Evolutionary conservation across 495 filamentous ascomycete genomes (phyloP).

Genomic region (Aspergillus sclerotiicarbonarius): DNA sequence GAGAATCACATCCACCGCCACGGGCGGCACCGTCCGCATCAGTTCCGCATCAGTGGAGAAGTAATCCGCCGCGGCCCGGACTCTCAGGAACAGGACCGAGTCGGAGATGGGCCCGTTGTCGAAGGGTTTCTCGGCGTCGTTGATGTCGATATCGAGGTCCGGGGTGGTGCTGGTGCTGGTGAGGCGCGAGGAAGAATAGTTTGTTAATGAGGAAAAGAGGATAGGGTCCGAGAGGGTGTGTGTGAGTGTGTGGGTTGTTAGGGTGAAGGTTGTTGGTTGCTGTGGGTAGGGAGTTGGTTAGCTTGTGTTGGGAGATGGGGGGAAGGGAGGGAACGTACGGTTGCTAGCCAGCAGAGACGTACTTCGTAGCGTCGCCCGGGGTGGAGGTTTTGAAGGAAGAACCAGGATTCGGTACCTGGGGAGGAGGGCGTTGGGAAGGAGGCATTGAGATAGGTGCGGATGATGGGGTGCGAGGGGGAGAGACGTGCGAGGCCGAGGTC

Average conservation of each 20-base stretch:
- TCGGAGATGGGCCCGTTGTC: slow-evolving; percentile 19
- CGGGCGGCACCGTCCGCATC: slow-evolving; percentile 73
- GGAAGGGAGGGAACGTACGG: slow-evolving; percentile 53
- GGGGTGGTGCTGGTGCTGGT: slow-evolving; percentile 4
- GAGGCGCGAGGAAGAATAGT: slow-evolving; percentile 57
- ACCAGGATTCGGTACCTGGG: slow-evolving; percentile 74
- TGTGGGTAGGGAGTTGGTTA: slow-evolving; percentile 28
- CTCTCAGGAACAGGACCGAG: slow-evolving; percentile 73
- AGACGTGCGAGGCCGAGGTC: slow-evolving; percentile 65
- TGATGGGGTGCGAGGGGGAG: slow-evolving; percentile 50
- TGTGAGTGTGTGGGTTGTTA: slow-evolving; percentile 60
- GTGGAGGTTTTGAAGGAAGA: slow-evolving; percentile 72
- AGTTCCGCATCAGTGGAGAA: slow-evolving; percentile 68
- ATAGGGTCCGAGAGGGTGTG: slow-evolving; percentile 57
- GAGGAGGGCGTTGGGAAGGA: slow-evolving; percentile 58
- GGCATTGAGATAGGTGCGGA: slow-evolving; percentile 61
- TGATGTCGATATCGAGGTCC: not conserved
- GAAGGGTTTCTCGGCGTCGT: not conserved
- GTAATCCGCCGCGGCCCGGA: slow-evolving; percentile 79
- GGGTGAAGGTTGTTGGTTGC: slow-evolving; percentile 84
- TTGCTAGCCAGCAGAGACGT: slow-evolving; percentile 90
- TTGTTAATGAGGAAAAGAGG: slow-evolving; percentile 61
- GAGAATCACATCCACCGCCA: slow-evolving; percentile 81
- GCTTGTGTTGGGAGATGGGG: not conserved
- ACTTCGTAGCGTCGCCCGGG: slow-evolving; percentile 83